These are phyloP conservation scores for Pichia occidentalis DNA, from an alignment of 805 yeast species.

Conservation along the genomic window DNA sequence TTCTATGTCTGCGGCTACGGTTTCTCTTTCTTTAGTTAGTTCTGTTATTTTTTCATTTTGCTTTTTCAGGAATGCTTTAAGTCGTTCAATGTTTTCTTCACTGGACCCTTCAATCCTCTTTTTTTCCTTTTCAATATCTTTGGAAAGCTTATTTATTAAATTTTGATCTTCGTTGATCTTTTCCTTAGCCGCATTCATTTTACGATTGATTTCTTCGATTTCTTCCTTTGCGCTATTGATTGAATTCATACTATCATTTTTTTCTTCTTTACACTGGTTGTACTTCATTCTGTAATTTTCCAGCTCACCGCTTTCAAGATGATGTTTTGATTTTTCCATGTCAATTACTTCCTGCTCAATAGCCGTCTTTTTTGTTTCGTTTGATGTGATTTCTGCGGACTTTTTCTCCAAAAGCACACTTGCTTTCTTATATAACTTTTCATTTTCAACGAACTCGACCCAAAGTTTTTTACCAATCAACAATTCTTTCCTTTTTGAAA, in stretches of 20 bases:
- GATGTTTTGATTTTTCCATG: slow-evolving; percentile 10
- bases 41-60: slow-evolving; percentile 14
- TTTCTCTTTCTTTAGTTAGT: slow-evolving; percentile 14
- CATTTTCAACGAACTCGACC: slow-evolving; percentile 34
- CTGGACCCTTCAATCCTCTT: slow-evolving; percentile 33
- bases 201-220: slow-evolving; percentile 5
- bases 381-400: slow-evolving; percentile 2
- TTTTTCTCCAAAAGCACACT: slow-evolving; percentile 7
- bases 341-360: slow-evolving; percentile 12
- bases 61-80: slow-evolving; percentile 18
- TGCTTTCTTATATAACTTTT: slow-evolving; percentile 22
- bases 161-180: slow-evolving; percentile 9
- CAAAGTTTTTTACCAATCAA: slow-evolving; percentile 45
- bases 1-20: slow-evolving; percentile 11
- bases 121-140: slow-evolving; percentile 29
- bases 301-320: slow-evolving; percentile 10
- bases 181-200: slow-evolving; percentile 12
- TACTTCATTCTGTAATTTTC: slow-evolving; percentile 3
- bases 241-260: slow-evolving; percentile 6
- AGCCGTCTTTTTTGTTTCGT: not conserved
- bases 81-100: slow-evolving; percentile 38
- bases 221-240: slow-evolving; percentile 16
- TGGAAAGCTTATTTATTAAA: slow-evolving; percentile 11
- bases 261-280: not conserved
- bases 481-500: slow-evolving; percentile 33